Evolutionary conservation across 768 basidiomycete species (phyloP), one percentile per base, ranked within the genome.

Genomic region (Lentinus tigrinus): DNA sequence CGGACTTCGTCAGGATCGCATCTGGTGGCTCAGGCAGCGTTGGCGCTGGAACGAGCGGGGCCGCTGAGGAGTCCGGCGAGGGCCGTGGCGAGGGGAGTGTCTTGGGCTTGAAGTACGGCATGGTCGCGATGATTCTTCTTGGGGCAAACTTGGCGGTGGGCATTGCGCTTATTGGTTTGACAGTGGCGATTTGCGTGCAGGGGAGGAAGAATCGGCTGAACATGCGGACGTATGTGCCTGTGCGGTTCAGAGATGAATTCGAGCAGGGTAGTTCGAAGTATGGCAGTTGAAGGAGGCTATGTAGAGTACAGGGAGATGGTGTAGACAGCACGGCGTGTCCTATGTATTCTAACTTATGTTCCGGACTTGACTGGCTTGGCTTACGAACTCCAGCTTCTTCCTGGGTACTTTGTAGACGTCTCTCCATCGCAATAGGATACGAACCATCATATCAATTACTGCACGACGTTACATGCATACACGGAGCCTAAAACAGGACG

Each of bases 101-200:
- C 39, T 52, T 38, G 51, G 24, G 38, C 11, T 23, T 40, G 51
- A 56, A 48, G 37, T 56, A 47, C 47, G 36, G 37, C 21, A 38
- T 40, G 24, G 17, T 40, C 23, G 54, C 47, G 24, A 36, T 56
- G 14, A 34, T 13, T 11, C 27, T 56, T 13, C 54, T 56, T 8
- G 54, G 54, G 3, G 47, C 47, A 11, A 56, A 56, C 47, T 31
- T 56, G 44, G 27, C 27, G 1, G n/a, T 56, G n/a, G 54, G 54
- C 11, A 8, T 56, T 14, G 46, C 26, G 16, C 37, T 56, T 4
- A 24, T 56, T 3, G 54, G 24, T 1, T 23, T 48, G 34, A 48
- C 54, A 24, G 19, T 47, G 27, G 48, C 54, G 14, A 48, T 56
- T 26, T 48, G 54, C 27, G 36, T 56, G 46, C 46, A 47, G 23